Base-by-base conservation (phyloP, 202 grass and related monocot species). In the Eragrostis tef region DNA sequence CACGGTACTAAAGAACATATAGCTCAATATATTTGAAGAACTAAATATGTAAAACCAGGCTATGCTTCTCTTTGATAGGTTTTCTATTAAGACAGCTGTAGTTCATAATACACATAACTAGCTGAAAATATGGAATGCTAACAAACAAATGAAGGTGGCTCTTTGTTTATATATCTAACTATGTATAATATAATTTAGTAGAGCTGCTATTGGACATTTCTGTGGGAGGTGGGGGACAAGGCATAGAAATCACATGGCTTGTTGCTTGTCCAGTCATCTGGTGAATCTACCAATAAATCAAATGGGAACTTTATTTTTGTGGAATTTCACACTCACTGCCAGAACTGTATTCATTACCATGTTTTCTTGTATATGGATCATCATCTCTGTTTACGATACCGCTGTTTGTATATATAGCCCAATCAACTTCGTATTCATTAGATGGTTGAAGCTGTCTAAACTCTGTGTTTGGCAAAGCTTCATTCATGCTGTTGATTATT, bases 261-360 rank as follows among this genome's bases (percentile, higher is more conserved):
- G 75, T 81, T 91, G 58, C 81, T 66, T 78, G 86, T 83, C 86
- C 86, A 93, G 78, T 94, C 84, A 83, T 94, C 90, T 80, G 84
- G 83, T 62, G 88, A 67, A 84, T 78, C 84, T 36, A 67, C 19
- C 61, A 69, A 48, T 64, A 88, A 72, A 81, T 87, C 84, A 84
- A 94, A 88, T 51, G 86, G 88, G 46, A 91, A 91, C 24, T 86
- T 83, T 69, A 83, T 64, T 90, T 86, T 36, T 6, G 13, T 63
- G 24, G 74, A 67, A 73, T 53, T 75, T 44, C 79, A 60, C 21
- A 79, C 69, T 63, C 42, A 26, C 51, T 70, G 44, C 67, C 44
- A 4, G 24, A 56, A 83, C 47, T 47, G 67, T 44, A 69, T 69
- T 39, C 79, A 42, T 62, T 64, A 73, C n/a, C 59, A 62, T 67